A percentile compares a stretch with the other conserved stretches of the same genome.
Conservation (phyloP, 169 alveolate genomes). For the Babesia caballi region DNA sequence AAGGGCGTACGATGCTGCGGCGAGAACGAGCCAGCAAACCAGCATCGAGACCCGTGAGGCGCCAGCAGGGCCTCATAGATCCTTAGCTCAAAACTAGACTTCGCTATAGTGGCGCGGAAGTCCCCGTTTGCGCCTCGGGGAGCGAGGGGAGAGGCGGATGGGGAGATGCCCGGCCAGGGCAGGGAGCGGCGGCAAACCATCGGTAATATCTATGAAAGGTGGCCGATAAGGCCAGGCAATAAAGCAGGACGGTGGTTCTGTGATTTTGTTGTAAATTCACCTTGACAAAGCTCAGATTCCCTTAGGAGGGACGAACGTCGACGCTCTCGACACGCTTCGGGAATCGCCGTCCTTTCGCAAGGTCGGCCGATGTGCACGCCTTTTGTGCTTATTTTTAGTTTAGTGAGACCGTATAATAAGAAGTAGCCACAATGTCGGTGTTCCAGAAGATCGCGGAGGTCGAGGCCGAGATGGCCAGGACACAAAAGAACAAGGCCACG, state of each 20-base stretch:
- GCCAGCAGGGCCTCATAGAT: neutral
- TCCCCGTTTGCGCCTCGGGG: no score
- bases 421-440: slow-evolving; percentile 76
- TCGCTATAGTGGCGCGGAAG: no score
- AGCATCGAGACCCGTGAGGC: slow-evolving; percentile 16
- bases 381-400: no score
- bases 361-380: no score
- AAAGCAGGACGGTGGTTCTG: no score
- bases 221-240: neutral
- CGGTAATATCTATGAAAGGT: neutral
- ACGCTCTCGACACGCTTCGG: no score
- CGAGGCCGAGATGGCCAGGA: slow-evolving; percentile 98
- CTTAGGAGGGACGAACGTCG: no score
- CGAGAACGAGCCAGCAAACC: slow-evolving; percentile 12
- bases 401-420: no score
- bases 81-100: no score
- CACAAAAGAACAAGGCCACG: slow-evolving; percentile 98
- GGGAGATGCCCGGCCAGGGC: neutral
- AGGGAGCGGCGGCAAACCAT: neutral
- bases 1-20: slow-evolving; percentile 9
- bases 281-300: no score
- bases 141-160: neutral
- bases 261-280: no score
- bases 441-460: slow-evolving; percentile 92
- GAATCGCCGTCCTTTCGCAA: no score